Percentiles rank a stretch among this genome's conserved stretches.
These are phyloP conservation scores for Aspergillus nanangensis DNA, from an alignment of 495 filamentous ascomycete genomes.

Conservation along the genomic window DNA sequence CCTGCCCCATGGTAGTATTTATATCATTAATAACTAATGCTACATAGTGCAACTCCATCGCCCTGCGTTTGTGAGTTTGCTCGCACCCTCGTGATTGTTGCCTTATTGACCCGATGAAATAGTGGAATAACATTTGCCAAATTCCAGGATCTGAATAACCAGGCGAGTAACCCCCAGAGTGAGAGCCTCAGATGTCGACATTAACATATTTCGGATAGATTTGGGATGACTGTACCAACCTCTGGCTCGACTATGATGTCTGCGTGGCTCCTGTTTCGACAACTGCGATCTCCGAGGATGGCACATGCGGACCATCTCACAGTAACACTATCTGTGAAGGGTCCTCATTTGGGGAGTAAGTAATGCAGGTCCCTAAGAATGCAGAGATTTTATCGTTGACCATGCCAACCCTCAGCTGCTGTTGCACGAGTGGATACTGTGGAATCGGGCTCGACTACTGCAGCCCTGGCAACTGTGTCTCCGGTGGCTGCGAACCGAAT, in stretches of 20 bases:
- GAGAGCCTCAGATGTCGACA: conserved; percentile 1
- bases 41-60: conserved; percentile 2
- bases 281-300: not conserved
- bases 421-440: conserved; percentile 4
- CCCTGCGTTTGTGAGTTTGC: conserved; percentile 4
- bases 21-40: conserved; percentile 1
- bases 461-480: conserved; percentile 3
- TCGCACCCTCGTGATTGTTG: conserved; percentile 1
- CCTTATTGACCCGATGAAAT: conserved; percentile 1
- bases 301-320: conserved; percentile 3
- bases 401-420: conserved; percentile 4
- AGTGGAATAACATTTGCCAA: conserved; percentile 3
- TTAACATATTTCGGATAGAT: not conserved
- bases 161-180: conserved; percentile 1
- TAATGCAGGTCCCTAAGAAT: not conserved
- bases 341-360: conserved; percentile 7
- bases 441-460: conserved; percentile 1
- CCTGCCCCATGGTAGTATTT: not conserved
- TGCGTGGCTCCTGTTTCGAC: conserved; percentile 6
- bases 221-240: conserved; percentile 4
- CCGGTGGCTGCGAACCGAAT: not conserved
- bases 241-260: conserved; percentile 5
- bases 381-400: not conserved
- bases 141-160: conserved; percentile 2
- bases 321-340: conserved; percentile 3